These are phyloP conservation scores for Marvania coccoides DNA, from an alignment of 139 green algal species.

Conservation along the genomic window DNA sequence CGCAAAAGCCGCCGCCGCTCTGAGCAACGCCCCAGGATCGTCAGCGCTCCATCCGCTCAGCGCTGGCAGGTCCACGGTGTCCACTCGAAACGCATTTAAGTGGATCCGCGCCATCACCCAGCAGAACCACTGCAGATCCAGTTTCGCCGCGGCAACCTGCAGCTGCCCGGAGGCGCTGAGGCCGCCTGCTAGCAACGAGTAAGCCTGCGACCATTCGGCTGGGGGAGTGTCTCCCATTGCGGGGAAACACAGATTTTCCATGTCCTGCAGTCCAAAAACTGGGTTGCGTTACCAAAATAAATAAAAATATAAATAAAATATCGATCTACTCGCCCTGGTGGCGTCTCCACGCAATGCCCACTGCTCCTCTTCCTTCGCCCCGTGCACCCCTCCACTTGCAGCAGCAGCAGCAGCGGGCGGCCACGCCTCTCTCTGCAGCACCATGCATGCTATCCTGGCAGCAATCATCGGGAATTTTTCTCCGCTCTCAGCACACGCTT, in stretches of 20 bases:
- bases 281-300: no score
- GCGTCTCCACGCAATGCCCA: neutral
- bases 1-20: neutral
- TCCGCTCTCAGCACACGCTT: neutral
- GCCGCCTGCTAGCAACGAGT: conserved; percentile 23
- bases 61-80: conserved; percentile 16
- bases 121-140: conserved; percentile 9
- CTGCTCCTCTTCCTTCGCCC: neutral
- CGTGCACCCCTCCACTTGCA: neutral
- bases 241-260: no score
- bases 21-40: conserved; percentile 10
- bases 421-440: neutral
- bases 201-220: conserved; percentile 27
- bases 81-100: conserved; percentile 43
- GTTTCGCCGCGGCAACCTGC: neutral
- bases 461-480: conserved; percentile 38
- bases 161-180: conserved; percentile 15
- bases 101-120: conserved; percentile 27
- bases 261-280: no score
- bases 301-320: no score
- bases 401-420: neutral
- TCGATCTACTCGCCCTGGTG: no score
- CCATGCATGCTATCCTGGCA: conserved; percentile 24
- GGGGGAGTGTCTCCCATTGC: no score
- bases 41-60: no score